Base-by-base conservation (phyloP, 2,329 filamentous ascomycete species). In the Orbilia oligospora region DNA sequence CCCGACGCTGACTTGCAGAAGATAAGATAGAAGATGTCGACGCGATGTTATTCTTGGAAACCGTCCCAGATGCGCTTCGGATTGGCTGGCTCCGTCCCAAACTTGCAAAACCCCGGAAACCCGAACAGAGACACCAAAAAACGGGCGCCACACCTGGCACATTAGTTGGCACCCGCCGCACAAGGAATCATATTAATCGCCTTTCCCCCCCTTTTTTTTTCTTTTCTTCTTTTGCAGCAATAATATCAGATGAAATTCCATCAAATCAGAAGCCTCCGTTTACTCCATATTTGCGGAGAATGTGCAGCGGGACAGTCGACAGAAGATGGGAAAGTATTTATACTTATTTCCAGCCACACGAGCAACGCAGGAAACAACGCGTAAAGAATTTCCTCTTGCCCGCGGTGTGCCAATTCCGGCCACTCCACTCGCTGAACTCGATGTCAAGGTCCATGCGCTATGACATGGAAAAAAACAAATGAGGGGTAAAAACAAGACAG, bases 301-400 rank as follows among this genome's bases (percentile, higher is more conserved):
- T 14, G 27, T 30, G 24, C n/a, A 30, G 55, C 3, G n/a, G n/a
- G n/a, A n/a, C n/a, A n/a, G n/a, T n/a, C n/a, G n/a, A 41, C n/a
- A 22, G n/a, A 22, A 36, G 18, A 41, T 24, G 8, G 30, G 24
- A 16, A 24, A 14, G n/a, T n/a, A n/a, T n/a, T n/a, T n/a, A n/a
- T n/a, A n/a, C 24, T 33, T 5, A 36, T n/a, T 51, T 66, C 70
- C 16, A 73, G 70, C 70, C 70, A 73, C 70, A 73, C 49, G 5
- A 51, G 27, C 73, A 77, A 77, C 73, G 33, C 67, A 77, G 53
- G 30, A 69, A 71, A 71, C 73, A 77, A 77, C 73, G 36, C 73
- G 27, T n/a, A n/a, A n/a, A n/a, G n/a, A n/a, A 9, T 20, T 18
- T 49, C 53, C 20, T 22, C 66, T 44, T 16, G n/a, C 16, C n/a